Evolutionary conservation across 805 yeast species (phyloP).

Genomic region (Ogataea pignaliae): DNA sequence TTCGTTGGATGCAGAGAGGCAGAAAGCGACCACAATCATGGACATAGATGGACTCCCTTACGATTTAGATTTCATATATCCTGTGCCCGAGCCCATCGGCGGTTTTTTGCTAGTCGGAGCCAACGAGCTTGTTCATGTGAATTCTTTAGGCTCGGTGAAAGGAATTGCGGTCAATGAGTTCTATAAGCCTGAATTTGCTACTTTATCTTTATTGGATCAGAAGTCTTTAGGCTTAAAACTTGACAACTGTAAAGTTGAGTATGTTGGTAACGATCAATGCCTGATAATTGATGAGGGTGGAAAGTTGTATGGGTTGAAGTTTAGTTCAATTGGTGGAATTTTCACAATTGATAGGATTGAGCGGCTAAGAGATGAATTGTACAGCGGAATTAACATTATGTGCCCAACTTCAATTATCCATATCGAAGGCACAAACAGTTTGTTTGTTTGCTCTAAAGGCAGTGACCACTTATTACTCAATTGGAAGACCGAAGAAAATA

Average conservation of each 20-base stretch:
- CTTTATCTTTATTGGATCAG: slow-evolving; percentile 42
- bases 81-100: slow-evolving; percentile 60
- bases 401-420: slow-evolving; percentile 39
- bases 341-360: slow-evolving; percentile 26
- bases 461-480: slow-evolving; percentile 48
- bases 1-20: slow-evolving; percentile 58
- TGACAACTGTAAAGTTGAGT: slow-evolving; percentile 44
- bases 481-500: neutral
- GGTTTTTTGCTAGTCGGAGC: slow-evolving; percentile 71
- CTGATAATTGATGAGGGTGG: slow-evolving; percentile 42
- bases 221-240: slow-evolving; percentile 47
- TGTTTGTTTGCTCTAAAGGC: slow-evolving; percentile 59
- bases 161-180: slow-evolving; percentile 61
- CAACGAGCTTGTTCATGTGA: slow-evolving; percentile 74
- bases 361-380: slow-evolving; percentile 14
- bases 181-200: slow-evolving; percentile 35
- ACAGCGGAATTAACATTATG: slow-evolving; percentile 21
- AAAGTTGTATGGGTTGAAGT: slow-evolving; percentile 31
- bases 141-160: slow-evolving; percentile 64
- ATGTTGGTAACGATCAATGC: slow-evolving; percentile 32
- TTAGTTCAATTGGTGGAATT: slow-evolving; percentile 34
- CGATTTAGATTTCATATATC: slow-evolving; percentile 61
- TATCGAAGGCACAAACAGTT: slow-evolving; percentile 34
- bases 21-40: slow-evolving; percentile 62
- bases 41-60: slow-evolving; percentile 65